phyloP scores from a whole-genome alignment of 192 early-diverging fungal species.

The Piromyces sp. region DNA sequence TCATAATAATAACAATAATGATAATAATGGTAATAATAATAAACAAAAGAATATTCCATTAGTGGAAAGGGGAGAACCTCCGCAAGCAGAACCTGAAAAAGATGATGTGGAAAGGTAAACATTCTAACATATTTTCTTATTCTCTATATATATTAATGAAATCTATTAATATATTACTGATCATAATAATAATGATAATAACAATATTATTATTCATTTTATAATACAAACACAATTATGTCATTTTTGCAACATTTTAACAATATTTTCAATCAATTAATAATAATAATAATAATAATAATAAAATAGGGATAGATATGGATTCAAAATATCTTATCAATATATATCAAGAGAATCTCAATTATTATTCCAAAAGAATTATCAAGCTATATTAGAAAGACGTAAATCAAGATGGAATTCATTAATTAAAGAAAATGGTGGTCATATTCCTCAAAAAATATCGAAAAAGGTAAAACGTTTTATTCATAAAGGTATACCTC shows the following conservation, averaged over 20 bases:
- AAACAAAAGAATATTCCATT: not conserved
- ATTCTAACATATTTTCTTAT: too few species aligned
- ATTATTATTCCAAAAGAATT: not conserved
- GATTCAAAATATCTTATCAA: not conserved
- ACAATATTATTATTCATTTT: too few species aligned
- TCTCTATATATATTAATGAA: too few species aligned
- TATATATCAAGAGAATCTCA: not conserved
- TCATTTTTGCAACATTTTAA: too few species aligned
- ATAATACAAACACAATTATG: too few species aligned
- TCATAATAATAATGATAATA: too few species aligned
- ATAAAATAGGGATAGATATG: not conserved
- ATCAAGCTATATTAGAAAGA: not conserved
- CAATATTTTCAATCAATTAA: too few species aligned
- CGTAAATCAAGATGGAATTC: not conserved
- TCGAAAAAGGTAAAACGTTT: conserved; percentile 41
- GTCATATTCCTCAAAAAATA: not conserved
- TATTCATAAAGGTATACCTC: conserved; percentile 61
- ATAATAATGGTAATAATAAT: not conserved
- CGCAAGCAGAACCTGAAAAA: not conserved
- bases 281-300: too few species aligned
- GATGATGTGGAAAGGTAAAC: not conserved
- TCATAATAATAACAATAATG: not conserved
- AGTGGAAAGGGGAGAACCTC: not conserved
- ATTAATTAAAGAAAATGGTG: not conserved
- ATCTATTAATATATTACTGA: too few species aligned